Evolutionary conservation across 345 rosid species (phyloP).

Genomic region (Punica granatum): DNA sequence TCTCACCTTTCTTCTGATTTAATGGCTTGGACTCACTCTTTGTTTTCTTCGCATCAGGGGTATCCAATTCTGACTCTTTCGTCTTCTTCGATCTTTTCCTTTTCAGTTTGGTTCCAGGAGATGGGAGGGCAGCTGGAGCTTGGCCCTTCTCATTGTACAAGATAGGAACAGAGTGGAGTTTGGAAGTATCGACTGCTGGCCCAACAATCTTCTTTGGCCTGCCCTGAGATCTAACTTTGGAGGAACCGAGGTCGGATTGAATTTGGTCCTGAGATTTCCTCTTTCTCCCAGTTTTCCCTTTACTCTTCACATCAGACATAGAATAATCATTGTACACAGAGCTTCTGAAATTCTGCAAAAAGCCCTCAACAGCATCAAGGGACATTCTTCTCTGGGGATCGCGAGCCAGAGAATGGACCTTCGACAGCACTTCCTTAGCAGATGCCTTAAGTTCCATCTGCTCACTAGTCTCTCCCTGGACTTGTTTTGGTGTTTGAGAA

Average conservation of each 20-base stretch:
- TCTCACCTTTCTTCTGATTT: slow-evolving; percentile 11
- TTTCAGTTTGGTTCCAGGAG: slow-evolving; percentile 1
- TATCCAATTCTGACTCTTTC: slow-evolving; percentile 8
- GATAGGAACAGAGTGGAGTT: background rate
- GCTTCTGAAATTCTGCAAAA: slow-evolving; percentile 56
- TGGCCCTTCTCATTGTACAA: background rate
- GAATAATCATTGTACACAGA: slow-evolving; percentile 36
- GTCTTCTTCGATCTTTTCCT: slow-evolving; percentile 9
- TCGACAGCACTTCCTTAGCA: slow-evolving; percentile 36
- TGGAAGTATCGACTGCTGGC: slow-evolving; percentile 3
- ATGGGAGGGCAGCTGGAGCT: background rate
- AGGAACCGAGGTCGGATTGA: background rate
- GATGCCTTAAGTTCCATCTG: slow-evolving; percentile 37
- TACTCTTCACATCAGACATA: slow-evolving; percentile 19
- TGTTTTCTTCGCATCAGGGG: slow-evolving; percentile 7
- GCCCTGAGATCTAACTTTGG: background rate
- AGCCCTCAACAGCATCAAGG: slow-evolving; percentile 37
- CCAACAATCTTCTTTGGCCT: slow-evolving; percentile 17
- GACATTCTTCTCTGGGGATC: slow-evolving; percentile 30
- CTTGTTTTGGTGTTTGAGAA: slow-evolving; percentile 21
- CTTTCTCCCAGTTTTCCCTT: slow-evolving; percentile 25
- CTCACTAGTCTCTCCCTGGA: slow-evolving; percentile 20
- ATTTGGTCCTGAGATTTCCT: slow-evolving; percentile 17
- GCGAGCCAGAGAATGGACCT: slow-evolving; percentile 45
- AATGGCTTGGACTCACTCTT: slow-evolving; percentile 12